Evolutionary conservation across 2,329 filamentous ascomycete genomes (phyloP).

Genomic region (Didymella glomerata): DNA sequence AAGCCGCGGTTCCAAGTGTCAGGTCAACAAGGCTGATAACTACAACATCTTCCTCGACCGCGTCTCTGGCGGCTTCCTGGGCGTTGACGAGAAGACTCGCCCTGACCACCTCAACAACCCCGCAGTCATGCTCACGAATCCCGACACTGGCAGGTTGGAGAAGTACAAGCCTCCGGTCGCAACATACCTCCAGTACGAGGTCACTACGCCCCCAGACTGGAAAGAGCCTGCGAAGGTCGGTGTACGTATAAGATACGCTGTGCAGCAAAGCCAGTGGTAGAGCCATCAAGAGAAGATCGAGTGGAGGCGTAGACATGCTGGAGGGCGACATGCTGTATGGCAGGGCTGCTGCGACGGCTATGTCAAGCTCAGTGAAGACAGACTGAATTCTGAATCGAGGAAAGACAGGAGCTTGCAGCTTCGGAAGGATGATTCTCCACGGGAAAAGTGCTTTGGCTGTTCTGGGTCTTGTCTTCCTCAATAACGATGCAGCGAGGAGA

Average conservation of each 20-base stretch:
- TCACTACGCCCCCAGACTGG: slow-evolving; percentile 44
- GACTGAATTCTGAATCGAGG: no score
- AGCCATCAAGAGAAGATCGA: background rate
- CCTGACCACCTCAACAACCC: slow-evolving; percentile 44
- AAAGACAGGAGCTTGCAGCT: background rate
- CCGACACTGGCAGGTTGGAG: slow-evolving; percentile 34
- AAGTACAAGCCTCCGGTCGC: slow-evolving; percentile 37
- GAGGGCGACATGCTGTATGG: background rate
- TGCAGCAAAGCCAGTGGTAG: slow-evolving; percentile 2
- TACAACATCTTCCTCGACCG: slow-evolving; percentile 50
- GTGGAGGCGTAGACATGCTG: background rate
- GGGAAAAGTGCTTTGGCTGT: background rate
- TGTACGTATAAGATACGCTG: slow-evolving; percentile 5
- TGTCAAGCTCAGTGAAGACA: background rate
- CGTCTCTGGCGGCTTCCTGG: slow-evolving; percentile 55
- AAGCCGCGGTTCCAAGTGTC: slow-evolving; percentile 39
- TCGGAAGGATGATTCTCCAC: background rate
- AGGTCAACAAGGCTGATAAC: slow-evolving; percentile 48
- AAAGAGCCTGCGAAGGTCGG: slow-evolving; percentile 30
- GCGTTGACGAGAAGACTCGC: slow-evolving; percentile 41
- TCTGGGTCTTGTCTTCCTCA: background rate
- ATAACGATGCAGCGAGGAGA: background rate
- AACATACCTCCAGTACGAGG: slow-evolving; percentile 44
- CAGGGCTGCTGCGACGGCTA: background rate
- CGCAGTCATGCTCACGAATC: slow-evolving; percentile 28